Base-by-base conservation (phyloP, 208 protist species). In the Leishmania turanica region DNA sequence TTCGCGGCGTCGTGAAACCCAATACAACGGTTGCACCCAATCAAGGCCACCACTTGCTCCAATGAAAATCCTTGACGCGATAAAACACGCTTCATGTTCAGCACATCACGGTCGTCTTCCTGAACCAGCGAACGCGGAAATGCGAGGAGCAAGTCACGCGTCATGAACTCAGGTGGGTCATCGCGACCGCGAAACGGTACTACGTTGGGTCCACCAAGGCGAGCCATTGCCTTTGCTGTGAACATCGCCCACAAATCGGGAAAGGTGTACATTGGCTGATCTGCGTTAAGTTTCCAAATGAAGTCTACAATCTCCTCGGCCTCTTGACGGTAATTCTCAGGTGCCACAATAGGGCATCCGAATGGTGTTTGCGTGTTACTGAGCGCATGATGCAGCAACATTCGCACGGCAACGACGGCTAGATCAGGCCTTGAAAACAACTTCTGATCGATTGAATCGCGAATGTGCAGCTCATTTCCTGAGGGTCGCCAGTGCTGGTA, bases 211-310 rank as follows among this genome's bases (percentile, higher is more conserved):
- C 95, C 95, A 47, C 95, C 93, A 40, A 97, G 82, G 19, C 92
- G 88, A 7, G 91, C 87, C 64, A 96, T 77, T 3, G 93, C 93
- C 77, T 96, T 96, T 19, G 87, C 77, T 1, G 91, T 93, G 13
- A 95, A 78, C 75, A 97, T 84, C 0, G 92, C 85, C 93, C 95
- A 97, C 42, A 97, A 80, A 85, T 97, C 95, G 2, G 95, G 91
- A 66, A 97, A 89, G 37, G 89, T 92, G 69, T 90, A 95, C 64
- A 80, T 88, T 1, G 91, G 91, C 70, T 96, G 88, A 64, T 95
- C 89, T 42, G 75, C 69, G 72, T 94, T 90, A 34, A 96, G 78
- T 11, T 92, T 72, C 70, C 88, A 78, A 34, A 97, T 87, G 82
- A 95, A 89, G 3, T 89, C 81, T 15, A 93, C 84, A 56, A 97